Percentiles rank a stretch among this genome's conserved stretches.
Conservation (phyloP, 352 stramenopile genomes). For the Hyaloperonospora arabidopsidis region DNA sequence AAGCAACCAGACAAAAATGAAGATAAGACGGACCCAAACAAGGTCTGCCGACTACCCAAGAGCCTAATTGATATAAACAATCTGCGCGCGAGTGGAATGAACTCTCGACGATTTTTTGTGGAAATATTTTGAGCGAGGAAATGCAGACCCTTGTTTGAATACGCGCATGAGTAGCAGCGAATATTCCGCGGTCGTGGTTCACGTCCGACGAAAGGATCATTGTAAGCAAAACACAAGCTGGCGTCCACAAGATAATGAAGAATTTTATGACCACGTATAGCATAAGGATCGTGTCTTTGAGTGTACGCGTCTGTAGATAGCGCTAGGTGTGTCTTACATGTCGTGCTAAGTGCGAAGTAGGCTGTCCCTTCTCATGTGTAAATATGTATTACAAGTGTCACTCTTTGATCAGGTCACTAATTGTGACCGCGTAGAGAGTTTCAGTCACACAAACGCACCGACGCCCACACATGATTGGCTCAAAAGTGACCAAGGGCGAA, state of each 20-base stretch:
- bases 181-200: not conserved
- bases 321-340: no score
- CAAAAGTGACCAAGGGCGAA: no score
- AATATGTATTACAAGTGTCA: no score
- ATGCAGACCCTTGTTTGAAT: not conserved
- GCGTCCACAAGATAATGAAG: not conserved
- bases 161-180: not conserved
- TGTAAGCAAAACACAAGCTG: not conserved
- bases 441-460: no score
- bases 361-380: no score
- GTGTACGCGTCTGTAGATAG: no score
- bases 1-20: not conserved
- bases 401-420: no score
- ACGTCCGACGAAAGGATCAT: not conserved
- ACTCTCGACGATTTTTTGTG: not conserved
- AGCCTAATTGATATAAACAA: not conserved
- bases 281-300: no score
- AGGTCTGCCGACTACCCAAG: not conserved
- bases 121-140: not conserved
- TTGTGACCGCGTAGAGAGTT: no score
- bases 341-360: no score
- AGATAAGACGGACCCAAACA: not conserved
- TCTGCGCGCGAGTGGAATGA: not conserved
- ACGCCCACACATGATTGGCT: no score
- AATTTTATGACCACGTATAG: not conserved